Evolutionary conservation across 768 basidiomycete species (phyloP).

Genomic region (Lepiota venenata): DNA sequence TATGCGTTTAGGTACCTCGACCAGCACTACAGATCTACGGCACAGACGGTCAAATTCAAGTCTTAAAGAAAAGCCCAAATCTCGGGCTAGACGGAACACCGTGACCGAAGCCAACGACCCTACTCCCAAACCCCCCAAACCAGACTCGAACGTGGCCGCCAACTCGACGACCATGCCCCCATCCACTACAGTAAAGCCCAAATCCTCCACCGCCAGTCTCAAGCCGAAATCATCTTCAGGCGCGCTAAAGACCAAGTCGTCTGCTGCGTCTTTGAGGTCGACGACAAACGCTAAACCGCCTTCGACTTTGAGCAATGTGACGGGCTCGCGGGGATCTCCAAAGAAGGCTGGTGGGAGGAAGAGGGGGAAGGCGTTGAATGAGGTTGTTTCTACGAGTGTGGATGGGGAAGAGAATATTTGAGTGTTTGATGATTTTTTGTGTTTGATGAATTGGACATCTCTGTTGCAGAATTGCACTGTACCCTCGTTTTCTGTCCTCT

Average conservation of each 20-base stretch:
- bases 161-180: neutral
- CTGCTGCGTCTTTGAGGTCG: conserved; percentile 1
- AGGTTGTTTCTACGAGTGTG: conserved; percentile 14
- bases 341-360: neutral
- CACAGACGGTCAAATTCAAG: neutral
- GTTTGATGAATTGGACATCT: neutral
- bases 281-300: neutral
- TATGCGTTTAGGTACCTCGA: neutral
- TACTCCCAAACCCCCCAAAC: conserved; percentile 5
- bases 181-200: neutral
- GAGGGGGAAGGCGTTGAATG: conserved; percentile 7
- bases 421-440: neutral
- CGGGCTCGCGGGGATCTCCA: neutral
- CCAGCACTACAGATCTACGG: neutral
- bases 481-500: neutral
- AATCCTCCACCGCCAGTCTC: neutral
- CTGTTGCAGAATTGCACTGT: neutral
- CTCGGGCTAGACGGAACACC: conserved; percentile 5
- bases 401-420: conserved; percentile 4
- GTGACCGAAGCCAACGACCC: neutral
- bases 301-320: neutral
- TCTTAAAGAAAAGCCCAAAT: conserved; percentile 3
- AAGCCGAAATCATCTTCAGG: conserved; percentile 4
- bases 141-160: neutral
- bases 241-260: conserved; percentile 5